A percentile compares a stretch with the other conserved stretches of the same genome.
phyloP scores from a whole-genome alignment of 495 filamentous ascomycete species.

The Lichenothelia convexa region DNA sequence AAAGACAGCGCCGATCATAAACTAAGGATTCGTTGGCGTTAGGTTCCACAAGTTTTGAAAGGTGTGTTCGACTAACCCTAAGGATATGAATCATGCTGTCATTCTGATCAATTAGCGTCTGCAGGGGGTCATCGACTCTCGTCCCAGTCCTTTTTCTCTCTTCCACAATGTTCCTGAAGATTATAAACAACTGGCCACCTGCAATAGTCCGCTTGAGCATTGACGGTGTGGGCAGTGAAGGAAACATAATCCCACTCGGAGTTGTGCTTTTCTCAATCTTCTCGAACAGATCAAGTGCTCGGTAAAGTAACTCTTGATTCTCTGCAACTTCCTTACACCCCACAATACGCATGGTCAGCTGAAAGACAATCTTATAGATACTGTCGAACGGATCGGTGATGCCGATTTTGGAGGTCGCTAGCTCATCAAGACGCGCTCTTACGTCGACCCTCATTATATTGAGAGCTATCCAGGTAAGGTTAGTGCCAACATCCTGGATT shows the following conservation, averaged over 20 bases:
- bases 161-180: slow-evolving; percentile 23
- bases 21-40: no score
- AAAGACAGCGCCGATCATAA: slow-evolving; percentile 22
- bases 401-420: slow-evolving; percentile 11
- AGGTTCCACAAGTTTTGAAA: no score
- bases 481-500: no score
- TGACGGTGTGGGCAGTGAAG: slow-evolving; percentile 20
- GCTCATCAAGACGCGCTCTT: slow-evolving; percentile 11
- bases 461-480: no score
- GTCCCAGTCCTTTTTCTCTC: slow-evolving; percentile 20
- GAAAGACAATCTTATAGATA: slow-evolving; percentile 26
- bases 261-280: slow-evolving; percentile 17
- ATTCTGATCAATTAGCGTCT: slow-evolving; percentile 26
- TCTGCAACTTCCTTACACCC: slow-evolving; percentile 26
- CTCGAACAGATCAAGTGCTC: slow-evolving; percentile 21
- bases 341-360: slow-evolving; percentile 20
- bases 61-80: slow-evolving; percentile 1
- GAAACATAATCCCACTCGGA: slow-evolving; percentile 24
- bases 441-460: no score
- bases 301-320: slow-evolving; percentile 14
- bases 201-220: slow-evolving; percentile 18
- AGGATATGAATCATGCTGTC: slow-evolving; percentile 20
- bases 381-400: slow-evolving; percentile 25
- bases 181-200: slow-evolving; percentile 22
- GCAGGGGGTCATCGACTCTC: slow-evolving; percentile 26